phyloP scores from a whole-genome alignment of 768 basidiomycete genomes.

The Leccinum rimulosum region DNA sequence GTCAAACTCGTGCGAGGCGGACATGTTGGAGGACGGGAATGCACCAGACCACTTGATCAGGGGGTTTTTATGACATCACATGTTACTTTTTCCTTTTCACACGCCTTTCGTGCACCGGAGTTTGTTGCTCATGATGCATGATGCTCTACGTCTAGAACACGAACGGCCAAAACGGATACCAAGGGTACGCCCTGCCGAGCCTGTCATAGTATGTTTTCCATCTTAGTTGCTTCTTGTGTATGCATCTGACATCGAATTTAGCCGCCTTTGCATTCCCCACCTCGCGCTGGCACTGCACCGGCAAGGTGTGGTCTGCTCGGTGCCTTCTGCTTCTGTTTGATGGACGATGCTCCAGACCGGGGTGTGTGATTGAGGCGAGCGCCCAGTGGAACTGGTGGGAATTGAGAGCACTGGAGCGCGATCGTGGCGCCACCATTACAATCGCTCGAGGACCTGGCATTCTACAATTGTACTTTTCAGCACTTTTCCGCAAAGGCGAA shows the following conservation, averaged over 20 bases:
- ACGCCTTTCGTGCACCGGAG: not conserved
- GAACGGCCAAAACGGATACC: constrained; percentile 26
- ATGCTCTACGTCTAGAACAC: constrained; percentile 13
- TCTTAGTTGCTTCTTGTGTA: not conserved
- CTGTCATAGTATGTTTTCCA: constrained; percentile 18
- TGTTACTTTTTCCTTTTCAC: no score
- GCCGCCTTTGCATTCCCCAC: constrained; percentile 22
- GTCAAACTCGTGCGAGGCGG: no score
- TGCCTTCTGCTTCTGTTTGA: not conserved
- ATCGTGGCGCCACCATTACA: no score
- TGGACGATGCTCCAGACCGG: not conserved
- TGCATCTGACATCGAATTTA: constrained; percentile 10
- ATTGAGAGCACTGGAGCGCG: not conserved
- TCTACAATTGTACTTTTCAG: no score
- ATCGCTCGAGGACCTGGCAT: no score
- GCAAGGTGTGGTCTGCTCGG: not conserved
- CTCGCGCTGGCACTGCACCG: constrained; percentile 28
- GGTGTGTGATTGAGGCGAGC: not conserved
- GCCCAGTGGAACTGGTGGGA: not conserved
- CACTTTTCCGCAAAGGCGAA: no score
- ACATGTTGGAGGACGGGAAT: no score
- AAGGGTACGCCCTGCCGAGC: constrained; percentile 20
- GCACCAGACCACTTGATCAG: no score
- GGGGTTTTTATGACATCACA: no score
- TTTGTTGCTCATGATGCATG: constrained; percentile 4